These are phyloP conservation scores for Leccinum broughii DNA, from an alignment of 768 basidiomycete species.

Conservation along the genomic window DNA sequence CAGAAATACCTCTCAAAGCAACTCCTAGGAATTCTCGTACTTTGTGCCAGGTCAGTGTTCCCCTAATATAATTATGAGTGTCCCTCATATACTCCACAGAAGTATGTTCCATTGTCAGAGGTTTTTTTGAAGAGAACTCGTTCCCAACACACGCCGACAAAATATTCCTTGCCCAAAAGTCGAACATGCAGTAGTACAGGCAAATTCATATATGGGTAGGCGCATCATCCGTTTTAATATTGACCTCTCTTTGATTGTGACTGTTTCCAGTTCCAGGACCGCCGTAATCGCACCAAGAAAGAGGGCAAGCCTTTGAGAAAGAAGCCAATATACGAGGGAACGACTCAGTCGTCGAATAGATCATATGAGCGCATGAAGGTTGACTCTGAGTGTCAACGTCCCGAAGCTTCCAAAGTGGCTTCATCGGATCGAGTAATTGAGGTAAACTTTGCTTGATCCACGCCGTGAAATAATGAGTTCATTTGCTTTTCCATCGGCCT, in stretches of 20 bases:
- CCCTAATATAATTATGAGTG: too few relatives aligned
- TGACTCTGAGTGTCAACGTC: background rate
- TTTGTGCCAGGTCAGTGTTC: too few relatives aligned
- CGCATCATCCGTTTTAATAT: rapidly evolving
- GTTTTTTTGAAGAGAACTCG: constrained; percentile 14
- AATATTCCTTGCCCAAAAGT: constrained; percentile 10
- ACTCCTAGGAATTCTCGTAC: background rate
- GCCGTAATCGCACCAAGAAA: constrained; percentile 12
- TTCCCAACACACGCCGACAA: constrained; percentile 17
- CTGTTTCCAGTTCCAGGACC: constrained; percentile 14
- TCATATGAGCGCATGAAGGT: background rate
- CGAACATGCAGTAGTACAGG: constrained; percentile 12
- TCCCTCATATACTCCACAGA: too few relatives aligned
- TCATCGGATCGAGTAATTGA: background rate
- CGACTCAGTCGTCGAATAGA: background rate
- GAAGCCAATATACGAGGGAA: background rate
- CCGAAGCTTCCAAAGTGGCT: rapidly evolving
- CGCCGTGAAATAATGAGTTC: background rate
- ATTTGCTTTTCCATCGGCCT: constrained; percentile 16
- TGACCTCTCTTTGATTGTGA: rapidly evolving
- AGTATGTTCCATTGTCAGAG: too few relatives aligned
- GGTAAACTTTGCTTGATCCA: background rate
- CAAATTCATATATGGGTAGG: constrained; percentile 21
- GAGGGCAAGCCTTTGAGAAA: background rate
- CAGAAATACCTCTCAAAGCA: rapidly evolving